phyloP scores from a whole-genome alignment of 2,329 filamentous ascomycete species.

The Fusarium mangiferae region DNA sequence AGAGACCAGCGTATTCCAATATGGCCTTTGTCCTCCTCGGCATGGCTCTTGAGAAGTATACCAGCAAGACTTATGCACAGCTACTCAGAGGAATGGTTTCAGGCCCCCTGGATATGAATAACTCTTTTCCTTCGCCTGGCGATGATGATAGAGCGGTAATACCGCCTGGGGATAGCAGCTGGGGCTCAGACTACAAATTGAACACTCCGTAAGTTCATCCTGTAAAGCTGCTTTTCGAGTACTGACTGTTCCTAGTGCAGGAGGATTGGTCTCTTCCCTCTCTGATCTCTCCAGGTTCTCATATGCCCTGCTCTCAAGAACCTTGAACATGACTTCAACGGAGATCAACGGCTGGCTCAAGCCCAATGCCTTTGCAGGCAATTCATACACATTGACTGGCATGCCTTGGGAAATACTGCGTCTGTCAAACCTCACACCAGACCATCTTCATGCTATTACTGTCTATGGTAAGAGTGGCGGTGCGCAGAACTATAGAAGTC shows the following conservation, averaged over 20 bases:
- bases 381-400: constrained; percentile 46
- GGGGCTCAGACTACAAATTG: constrained; percentile 49
- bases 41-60: constrained; percentile 48
- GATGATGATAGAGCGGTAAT: constrained; percentile 46
- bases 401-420: constrained; percentile 53
- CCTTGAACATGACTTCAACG: constrained; percentile 37
- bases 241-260: constrained; percentile 40
- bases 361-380: constrained; percentile 46
- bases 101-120: constrained; percentile 18
- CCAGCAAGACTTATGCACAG: constrained; percentile 44
- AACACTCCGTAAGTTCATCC: constrained; percentile 46
- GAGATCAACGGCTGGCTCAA: constrained; percentile 50
- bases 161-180: constrained; percentile 47
- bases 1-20: constrained; percentile 54
- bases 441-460: constrained; percentile 47
- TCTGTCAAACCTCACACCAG: constrained; percentile 37
- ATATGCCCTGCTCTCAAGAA: constrained; percentile 44
- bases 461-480: constrained; percentile 51
- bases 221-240: rapidly evolving
- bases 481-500: constrained; percentile 49
- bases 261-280: constrained; percentile 49
- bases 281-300: constrained; percentile 47
- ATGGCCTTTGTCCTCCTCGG: constrained; percentile 52
- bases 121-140: constrained; percentile 46
- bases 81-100: constrained; percentile 39